Percentiles rank a stretch among this genome's conserved stretches.
Evolutionary conservation across 75 land plant genomes (phyloP).

Genomic region (Sequoiadendron giganteum): DNA sequence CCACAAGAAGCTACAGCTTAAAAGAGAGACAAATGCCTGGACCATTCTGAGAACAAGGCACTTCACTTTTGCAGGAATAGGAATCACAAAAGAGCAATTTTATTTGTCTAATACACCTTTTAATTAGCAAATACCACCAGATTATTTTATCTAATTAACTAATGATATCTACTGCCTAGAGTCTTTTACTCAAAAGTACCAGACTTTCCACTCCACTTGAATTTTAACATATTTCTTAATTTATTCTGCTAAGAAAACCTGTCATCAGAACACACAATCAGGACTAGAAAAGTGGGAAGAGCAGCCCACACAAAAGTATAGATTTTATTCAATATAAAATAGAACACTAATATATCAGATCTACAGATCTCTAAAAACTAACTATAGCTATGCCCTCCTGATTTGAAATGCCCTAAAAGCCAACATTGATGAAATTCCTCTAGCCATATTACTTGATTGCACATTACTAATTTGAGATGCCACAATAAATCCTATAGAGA

Average conservation of each 20-base stretch:
- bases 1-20: no score
- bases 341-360: background rate
- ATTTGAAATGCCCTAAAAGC: background rate
- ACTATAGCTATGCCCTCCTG: background rate
- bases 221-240: no score
- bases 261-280: background rate
- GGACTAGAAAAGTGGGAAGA: background rate
- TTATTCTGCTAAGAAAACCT: background rate
- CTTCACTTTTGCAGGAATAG: background rate
- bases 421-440: background rate
- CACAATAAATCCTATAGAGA: background rate
- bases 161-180: background rate
- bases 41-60: background rate
- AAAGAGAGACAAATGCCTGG: background rate
- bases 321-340: no score
- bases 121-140: background rate
- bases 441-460: background rate
- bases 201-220: background rate
- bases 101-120: background rate
- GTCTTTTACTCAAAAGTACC: no score
- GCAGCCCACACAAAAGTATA: background rate
- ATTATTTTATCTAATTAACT: background rate
- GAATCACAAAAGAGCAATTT: background rate
- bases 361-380: background rate
- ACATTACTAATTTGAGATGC: background rate